Base-by-base conservation (phyloP, 257 asterid species). In the Galeopsis tetrahit region DNA sequence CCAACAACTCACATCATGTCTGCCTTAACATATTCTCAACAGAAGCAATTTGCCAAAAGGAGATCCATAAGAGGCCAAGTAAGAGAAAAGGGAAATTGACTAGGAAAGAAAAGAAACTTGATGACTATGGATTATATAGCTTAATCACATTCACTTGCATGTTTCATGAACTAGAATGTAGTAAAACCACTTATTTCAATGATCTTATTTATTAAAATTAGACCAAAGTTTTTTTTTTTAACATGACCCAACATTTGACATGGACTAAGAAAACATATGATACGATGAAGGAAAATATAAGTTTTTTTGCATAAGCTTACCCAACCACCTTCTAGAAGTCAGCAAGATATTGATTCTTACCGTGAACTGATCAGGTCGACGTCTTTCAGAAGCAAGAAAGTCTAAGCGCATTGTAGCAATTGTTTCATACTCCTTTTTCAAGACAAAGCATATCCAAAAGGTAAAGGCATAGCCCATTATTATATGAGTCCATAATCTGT, bases 361-460 rank as follows among this genome's bases (percentile, higher is more conserved):
- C 35, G 94, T 91, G 79, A 82, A 93, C 60, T 93, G 98, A 80
- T 91, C 97, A 53, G 98, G 96, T 44, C 97, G 96, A 4, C 98
- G 97, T 70, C 73, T 87, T 74, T 85, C 92, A 39, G 98, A 85
- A 71, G 96, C 94, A 78, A 93, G 87, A 82, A 91, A 93, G 78
- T 93, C 90, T 75, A 93, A 74, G 77, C 98, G 96, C 98, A 93
- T 85, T 72, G 82, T 38, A 51, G 96, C 89, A 80, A 93, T 60
- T 11, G 49, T 77, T 77, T 69, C 94, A 59, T 93, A 93, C 87
- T 91, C 98, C 86, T 88, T 91, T 78, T 67, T 44, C 81, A 93
- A 79, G 52, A 83, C 77, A 82, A 84, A 91, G 80, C 94, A 91
- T 49, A 96, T 89, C 98, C 98, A 93, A 74, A 91, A 75, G 61